Base-by-base conservation (phyloP, 306 rosid species). In the Sicyos edulis region DNA sequence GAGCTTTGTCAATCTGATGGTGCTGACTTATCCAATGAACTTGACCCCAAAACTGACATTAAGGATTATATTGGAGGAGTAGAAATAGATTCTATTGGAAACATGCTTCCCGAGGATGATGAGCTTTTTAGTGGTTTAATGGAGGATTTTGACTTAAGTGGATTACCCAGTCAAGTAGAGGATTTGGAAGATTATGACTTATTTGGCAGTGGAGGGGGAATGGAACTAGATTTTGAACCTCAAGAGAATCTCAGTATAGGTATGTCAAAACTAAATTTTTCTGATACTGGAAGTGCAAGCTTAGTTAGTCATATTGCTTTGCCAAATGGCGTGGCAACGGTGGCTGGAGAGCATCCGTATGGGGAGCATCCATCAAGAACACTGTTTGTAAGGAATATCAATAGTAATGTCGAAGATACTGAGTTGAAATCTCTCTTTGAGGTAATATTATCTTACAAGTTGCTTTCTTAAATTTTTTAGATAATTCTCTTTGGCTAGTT, bases 331-430 rank as follows among this genome's bases (percentile, higher is more conserved):
- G 87, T 76, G 71, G 97, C 87, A 75, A 65, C 97, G n/a, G 85
- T 89, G 78, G 96, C 92, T 61, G 97, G 96, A 56, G 97, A 92
- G 82, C 97, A 92, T 83, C 97, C 97, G 4, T 92, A 86, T 42
- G 97, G 97, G 64, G 97, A 92, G 84, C 97, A 92, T 85, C 96
- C 97, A 42, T 92, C 97, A 58, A 92, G 97, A 83, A 92, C 97
- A 68, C 74, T 91, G 75, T 89, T 91, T 77, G 97, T 91, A 68
- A 87, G 97, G 58, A 91, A 91, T 80, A 91, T 91, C 82, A 91
- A 91, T 67, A 91, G 96, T 65, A 91, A 91, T 50, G 91, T 91
- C 0, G 97, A 91, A 78, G 97, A 91, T 69, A 78, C 91, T 69
- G 97, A 85, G 74, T 64, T 88, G 66, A 82, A 75, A 80, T 55